Percentiles rank a stretch among this genome's conserved stretches.
Conservation (phyloP, 371 early-diverging fungal genomes). For the Mortierella sp. region DNA sequence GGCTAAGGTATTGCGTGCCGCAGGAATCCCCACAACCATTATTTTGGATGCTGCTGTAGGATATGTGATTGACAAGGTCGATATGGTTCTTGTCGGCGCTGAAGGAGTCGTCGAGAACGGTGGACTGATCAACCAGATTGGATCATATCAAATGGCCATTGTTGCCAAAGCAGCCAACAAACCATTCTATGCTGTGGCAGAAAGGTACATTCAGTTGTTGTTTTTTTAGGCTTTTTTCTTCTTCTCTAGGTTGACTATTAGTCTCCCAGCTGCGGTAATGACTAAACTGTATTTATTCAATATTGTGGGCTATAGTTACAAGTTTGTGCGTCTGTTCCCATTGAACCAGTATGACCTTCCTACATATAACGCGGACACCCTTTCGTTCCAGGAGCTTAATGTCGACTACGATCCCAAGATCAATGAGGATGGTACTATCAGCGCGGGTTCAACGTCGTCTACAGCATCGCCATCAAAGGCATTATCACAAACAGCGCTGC, state of each 20-base stretch:
- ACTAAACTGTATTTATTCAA: neutral
- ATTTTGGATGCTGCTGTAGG: constrained; percentile 95
- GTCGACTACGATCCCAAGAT: constrained; percentile 38
- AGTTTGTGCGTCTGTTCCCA: constrained; percentile 94
- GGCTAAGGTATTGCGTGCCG: constrained; percentile 77
- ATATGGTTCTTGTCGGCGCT: constrained; percentile 96
- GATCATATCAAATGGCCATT: constrained; percentile 94
- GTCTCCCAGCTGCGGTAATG: neutral
- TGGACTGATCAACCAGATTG: constrained; percentile 95
- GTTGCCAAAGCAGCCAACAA: constrained; percentile 93
- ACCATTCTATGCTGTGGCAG: constrained; percentile 96
- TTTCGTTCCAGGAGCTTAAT: constrained; percentile 69
- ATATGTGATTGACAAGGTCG: constrained; percentile 93
- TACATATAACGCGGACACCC: constrained; percentile 72
- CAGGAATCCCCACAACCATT: constrained; percentile 89
- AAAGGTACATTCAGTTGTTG: constrained; percentile 70
- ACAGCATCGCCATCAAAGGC: constrained; percentile 32
- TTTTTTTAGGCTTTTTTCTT: neutral
- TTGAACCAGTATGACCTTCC: constrained; percentile 90
- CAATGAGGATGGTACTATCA: constrained; percentile 19
- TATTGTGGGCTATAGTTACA: constrained; percentile 73
- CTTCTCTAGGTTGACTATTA: too few species aligned
- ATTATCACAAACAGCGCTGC: constrained; percentile 46
- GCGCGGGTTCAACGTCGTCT: constrained; percentile 2
- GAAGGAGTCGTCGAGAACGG: constrained; percentile 98